phyloP scores from a whole-genome alignment of 2,329 filamentous ascomycete species.

The Nigrospora oryzae region DNA sequence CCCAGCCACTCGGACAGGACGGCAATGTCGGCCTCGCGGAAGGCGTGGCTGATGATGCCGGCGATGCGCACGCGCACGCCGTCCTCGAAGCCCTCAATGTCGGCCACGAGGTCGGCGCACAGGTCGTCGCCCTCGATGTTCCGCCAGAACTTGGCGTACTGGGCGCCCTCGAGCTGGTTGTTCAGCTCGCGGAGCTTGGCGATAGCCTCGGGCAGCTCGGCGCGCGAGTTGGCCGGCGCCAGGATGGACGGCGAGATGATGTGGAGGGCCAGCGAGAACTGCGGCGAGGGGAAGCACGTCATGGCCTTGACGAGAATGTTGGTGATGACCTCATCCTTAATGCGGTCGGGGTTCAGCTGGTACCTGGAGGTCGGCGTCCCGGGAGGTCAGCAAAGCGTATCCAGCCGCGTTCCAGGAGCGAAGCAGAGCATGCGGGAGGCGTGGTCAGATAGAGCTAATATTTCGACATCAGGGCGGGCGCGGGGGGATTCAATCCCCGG shows the following conservation, averaged over 20 bases:
- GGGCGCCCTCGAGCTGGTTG: constrained; percentile 78
- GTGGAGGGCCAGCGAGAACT: constrained; percentile 90
- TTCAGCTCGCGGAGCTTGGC: constrained; percentile 79
- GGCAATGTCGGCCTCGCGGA: constrained; percentile 60
- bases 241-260: constrained; percentile 83
- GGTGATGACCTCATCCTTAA: constrained; percentile 94
- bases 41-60: constrained; percentile 73
- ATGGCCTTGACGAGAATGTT: constrained; percentile 98
- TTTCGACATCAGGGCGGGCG: constrained; percentile 55
- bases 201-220: constrained; percentile 81
- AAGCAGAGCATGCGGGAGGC: not conserved
- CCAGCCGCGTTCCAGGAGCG: not conserved
- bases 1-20: constrained; percentile 72
- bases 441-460: constrained; percentile 70
- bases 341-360: constrained; percentile 98
- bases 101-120: constrained; percentile 90
- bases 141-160: constrained; percentile 89
- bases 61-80: constrained; percentile 85
- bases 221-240: constrained; percentile 46
- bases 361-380: constrained; percentile 51
- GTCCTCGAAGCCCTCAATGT: constrained; percentile 93
- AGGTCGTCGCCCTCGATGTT: constrained; percentile 89
- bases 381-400: not conserved
- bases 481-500: constrained; percentile 47
- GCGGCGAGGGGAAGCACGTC: constrained; percentile 91